Evolutionary conservation across 73 alveolate species (phyloP).

Genomic region (Tetrahymena elliotti): DNA sequence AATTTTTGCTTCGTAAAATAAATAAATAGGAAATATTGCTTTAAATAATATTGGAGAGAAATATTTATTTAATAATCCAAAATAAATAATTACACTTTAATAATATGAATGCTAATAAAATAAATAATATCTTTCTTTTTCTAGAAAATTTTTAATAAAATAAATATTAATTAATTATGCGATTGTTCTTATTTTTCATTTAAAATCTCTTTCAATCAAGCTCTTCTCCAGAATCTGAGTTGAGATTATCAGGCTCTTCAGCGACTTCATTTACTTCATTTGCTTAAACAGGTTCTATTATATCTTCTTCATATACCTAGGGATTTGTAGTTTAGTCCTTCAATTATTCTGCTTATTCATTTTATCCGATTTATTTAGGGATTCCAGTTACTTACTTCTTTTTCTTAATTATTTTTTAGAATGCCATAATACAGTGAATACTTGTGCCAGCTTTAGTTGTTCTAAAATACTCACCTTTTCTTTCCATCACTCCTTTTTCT

Average conservation of each 20-base stretch:
- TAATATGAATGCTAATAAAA: too few species aligned
- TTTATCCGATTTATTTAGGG: background rate
- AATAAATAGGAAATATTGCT: too few species aligned
- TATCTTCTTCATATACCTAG: background rate
- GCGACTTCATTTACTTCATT: background rate
- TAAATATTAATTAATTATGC: background rate
- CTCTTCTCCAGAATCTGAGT: background rate
- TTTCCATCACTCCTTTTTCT: constrained; percentile 60
- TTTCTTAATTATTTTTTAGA: constrained; percentile 31
- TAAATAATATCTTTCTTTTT: too few species aligned
- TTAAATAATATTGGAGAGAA: too few species aligned
- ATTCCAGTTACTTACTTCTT: constrained; percentile 1
- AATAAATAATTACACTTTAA: too few species aligned
- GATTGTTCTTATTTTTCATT: background rate
- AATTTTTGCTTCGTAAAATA: too few species aligned
- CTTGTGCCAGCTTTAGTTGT: constrained; percentile 63
- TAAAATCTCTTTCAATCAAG: background rate
- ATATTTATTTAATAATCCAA: too few species aligned
- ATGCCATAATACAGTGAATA: constrained; percentile 71
- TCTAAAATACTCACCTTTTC: constrained; percentile 34
- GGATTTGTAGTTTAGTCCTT: background rate
- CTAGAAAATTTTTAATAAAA: too few species aligned
- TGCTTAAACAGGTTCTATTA: background rate
- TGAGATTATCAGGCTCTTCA: background rate
- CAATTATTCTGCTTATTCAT: background rate